Base-by-base conservation (phyloP, 768 basidiomycete species). In the Russula abietina region DNA sequence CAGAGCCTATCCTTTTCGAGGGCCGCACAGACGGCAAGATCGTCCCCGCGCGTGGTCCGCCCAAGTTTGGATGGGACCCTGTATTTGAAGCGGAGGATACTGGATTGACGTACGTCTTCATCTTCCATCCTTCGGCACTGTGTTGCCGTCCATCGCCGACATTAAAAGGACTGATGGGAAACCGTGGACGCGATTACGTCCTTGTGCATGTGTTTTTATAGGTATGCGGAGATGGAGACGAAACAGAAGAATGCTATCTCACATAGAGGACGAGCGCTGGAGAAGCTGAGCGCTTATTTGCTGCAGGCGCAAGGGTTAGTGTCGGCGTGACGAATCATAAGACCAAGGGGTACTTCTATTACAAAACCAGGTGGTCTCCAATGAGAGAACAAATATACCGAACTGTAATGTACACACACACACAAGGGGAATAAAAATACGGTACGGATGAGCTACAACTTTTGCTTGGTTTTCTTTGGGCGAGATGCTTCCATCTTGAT, bases 41-140 rank as follows among this genome's bases (percentile, higher is more conserved):
- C 65, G 96, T 99, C 3, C 84, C 85, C 28, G 81, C 95, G 1
- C 75, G 95, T 49, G 96, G 96, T 0, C 81, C 85, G 0, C 75
- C 79, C 32, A 74, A 81, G 14, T 98, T 98, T 70, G 96, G 96
- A 26, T 98, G 94, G 93, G 93, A 96, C 73, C 79, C 93, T 0
- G 75, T 89, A 10, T 97, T 96, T 70, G 83, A 93, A 71, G 90
- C 89, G 0, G 78, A 83, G 54, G 87, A 83, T 11, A 85, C 81
- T 22, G 85, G 86, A 8, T 78, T 85, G 73, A 98, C 95, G 89
- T 95, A 64, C 62, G 79, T 70, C n/a, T 30, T 30, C 28, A 2
- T 7, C 3, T n/a, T 28, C 16, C 28, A 19, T 24, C n/a, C 12
- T 33, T 36, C 33, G 33, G 33, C 33, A 36, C 30, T 30, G 30